A percentile compares a stretch with the other conserved stretches of the same genome.
These are phyloP conservation scores for Mycena amicta DNA, from an alignment of 768 basidiomycete genomes.

Conservation along the genomic window DNA sequence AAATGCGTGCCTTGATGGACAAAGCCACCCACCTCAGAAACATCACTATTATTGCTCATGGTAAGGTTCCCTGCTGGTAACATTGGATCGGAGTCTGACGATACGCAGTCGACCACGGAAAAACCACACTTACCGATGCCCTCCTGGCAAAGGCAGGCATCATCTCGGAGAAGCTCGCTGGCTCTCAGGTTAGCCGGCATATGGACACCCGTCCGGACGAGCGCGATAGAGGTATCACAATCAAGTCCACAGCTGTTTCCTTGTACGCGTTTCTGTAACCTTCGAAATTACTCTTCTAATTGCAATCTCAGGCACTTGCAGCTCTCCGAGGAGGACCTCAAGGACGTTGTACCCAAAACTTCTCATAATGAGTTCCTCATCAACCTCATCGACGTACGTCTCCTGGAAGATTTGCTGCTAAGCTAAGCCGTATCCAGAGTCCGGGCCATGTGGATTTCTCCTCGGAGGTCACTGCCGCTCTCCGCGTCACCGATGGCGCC, in stretches of 20 bases:
- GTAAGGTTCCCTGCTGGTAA: slow-evolving; percentile 43
- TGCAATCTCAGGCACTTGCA: slow-evolving; percentile 94
- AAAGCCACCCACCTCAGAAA: slow-evolving; percentile 81
- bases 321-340: slow-evolving; percentile 84
- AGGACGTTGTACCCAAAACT: slow-evolving; percentile 89
- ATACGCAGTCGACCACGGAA: slow-evolving; percentile 93
- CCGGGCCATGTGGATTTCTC: slow-evolving; percentile 99
- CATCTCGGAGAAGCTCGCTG: slow-evolving; percentile 71
- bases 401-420: too few species aligned
- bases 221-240: slow-evolving; percentile 99
- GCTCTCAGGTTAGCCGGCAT: slow-evolving; percentile 94
- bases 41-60: slow-evolving; percentile 57
- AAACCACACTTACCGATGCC: slow-evolving; percentile 98
- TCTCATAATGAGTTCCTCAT: slow-evolving; percentile 95
- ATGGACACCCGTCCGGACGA: slow-evolving; percentile 97
- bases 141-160: slow-evolving; percentile 99
- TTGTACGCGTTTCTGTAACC: slow-evolving; percentile 1
- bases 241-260: slow-evolving; percentile 99
- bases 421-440: slow-evolving; percentile 37
- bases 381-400: slow-evolving; percentile 89
- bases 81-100: slow-evolving; percentile 13
- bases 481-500: slow-evolving; percentile 99
- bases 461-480: slow-evolving; percentile 98
- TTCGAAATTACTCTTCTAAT: background rate
- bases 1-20: slow-evolving; percentile 88